These are phyloP conservation scores for Amanita pallidorosea DNA, from an alignment of 768 basidiomycete genomes.

Conservation along the genomic window DNA sequence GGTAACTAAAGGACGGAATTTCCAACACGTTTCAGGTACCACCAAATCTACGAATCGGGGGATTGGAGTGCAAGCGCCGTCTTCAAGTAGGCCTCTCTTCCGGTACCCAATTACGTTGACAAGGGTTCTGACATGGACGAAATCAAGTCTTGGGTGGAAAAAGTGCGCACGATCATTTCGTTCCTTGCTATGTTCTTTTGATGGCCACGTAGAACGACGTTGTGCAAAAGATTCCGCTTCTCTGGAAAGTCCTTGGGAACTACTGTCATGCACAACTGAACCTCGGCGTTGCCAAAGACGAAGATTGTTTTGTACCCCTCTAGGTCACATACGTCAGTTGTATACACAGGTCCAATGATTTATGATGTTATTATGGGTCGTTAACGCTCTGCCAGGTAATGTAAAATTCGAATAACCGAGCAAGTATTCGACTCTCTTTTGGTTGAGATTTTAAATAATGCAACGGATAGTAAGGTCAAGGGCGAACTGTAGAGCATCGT, in stretches of 20 bases:
- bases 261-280: slow-evolving; percentile 54
- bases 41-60: slow-evolving; percentile 53
- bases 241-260: slow-evolving; percentile 75
- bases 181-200: not conserved
- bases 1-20: too few species aligned
- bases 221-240: slow-evolving; percentile 63
- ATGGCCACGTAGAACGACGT: slow-evolving; percentile 15
- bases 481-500: slow-evolving; percentile 8
- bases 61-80: slow-evolving; percentile 67
- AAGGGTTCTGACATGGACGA: slow-evolving; percentile 45
- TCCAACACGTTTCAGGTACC: slow-evolving; percentile 23
- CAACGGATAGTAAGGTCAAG: not conserved
- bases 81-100: slow-evolving; percentile 64
- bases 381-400: slow-evolving; percentile 32
- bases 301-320: slow-evolving; percentile 62
- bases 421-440: slow-evolving; percentile 64
- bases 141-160: slow-evolving; percentile 56
- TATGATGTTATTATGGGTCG: not conserved
- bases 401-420: slow-evolving; percentile 67
- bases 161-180: slow-evolving; percentile 31
- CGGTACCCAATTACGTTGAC: slow-evolving; percentile 63
- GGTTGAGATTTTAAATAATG: slow-evolving; percentile 38
- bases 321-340: slow-evolving; percentile 42
- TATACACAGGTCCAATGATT: slow-evolving; percentile 50
- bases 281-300: slow-evolving; percentile 57